Evolutionary conservation across 1,139 yeast species (phyloP), one percentile per base, ranked within the genome.

Genomic region (Fermentozyma sake): DNA sequence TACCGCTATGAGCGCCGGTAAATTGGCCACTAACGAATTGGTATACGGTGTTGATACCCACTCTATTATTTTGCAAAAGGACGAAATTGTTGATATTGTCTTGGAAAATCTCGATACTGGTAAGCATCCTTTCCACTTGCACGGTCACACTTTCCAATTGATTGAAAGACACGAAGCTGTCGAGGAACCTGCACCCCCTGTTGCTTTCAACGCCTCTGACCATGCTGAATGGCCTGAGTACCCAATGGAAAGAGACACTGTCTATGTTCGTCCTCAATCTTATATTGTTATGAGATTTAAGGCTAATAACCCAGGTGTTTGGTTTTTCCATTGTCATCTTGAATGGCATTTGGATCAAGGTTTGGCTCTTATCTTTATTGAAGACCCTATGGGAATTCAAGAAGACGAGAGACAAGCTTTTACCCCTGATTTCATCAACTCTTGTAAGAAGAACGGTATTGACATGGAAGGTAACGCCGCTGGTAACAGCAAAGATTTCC

Each of bases 71-170:
- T 56, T 87, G 34, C 78, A 79, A 41, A 73, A 79, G 42, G 79
- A 76, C 46, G 87, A 78, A 48, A 61, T 69, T 42, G 61, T 82
- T 12, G 86, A 83, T 42, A 68, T 83, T 38, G 76, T 79, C 9
- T 46, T 83, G 25, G 82, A 82, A 61, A 81, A 80, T 51, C 58
- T 57, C 41, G 93, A 83, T 52, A 71, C 82, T 5, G 93, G 93
- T 44, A 76, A 68, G 42, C 94, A 83, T 61, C 93, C 94, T n/a
- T 83, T 83, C 79, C 93, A 83, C 60, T 63, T 83, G 47, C 94
- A 83, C 57, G 94, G 94, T 2, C 93, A 82, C 50, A 68, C 50
- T 21, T 83, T 82, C 73, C 93, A 83, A 55, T 42, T 62, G 10
- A 58, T 80, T 24, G 56, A 61, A 12, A 50, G 71, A 43, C 55